Conservation (phyloP, 2,329 filamentous ascomycete species). For the Karstenula rhodostoma region DNA sequence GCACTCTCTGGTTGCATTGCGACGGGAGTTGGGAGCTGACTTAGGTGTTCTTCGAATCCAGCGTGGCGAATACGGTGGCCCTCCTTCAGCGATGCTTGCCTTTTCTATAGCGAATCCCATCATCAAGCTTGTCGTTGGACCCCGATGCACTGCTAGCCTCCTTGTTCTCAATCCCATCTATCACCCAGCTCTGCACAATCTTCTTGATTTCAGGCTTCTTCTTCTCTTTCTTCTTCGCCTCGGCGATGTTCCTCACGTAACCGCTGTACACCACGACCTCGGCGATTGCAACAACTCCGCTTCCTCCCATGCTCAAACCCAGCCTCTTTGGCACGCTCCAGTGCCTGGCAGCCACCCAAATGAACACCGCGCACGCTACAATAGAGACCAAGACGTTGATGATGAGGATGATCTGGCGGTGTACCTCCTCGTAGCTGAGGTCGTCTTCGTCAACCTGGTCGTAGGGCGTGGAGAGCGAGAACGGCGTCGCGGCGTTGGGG, state of each 20-base stretch:
- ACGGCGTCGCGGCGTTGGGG: constrained; percentile 61
- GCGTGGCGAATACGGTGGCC: constrained; percentile 15
- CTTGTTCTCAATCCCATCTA: constrained; percentile 40
- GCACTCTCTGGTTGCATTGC: constrained; percentile 31
- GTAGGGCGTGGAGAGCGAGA: constrained; percentile 46
- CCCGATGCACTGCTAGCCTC: constrained; percentile 20
- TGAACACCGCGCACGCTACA: constrained; percentile 76
- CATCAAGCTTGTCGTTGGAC: constrained; percentile 36
- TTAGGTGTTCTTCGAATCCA: constrained; percentile 2
- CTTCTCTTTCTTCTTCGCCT: constrained; percentile 71
- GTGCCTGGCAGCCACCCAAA: constrained; percentile 80
- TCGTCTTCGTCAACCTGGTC: constrained; percentile 65
- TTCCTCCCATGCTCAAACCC: constrained; percentile 75
- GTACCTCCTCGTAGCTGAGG: constrained; percentile 74
- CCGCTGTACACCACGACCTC: constrained; percentile 81
- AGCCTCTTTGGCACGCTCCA: constrained; percentile 76
- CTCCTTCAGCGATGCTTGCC: constrained; percentile 53
- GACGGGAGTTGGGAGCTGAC: constrained; percentile 23
- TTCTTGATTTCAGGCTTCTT: constrained; percentile 71
- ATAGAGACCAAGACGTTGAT: constrained; percentile 91
- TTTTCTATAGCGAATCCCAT: constrained; percentile 52
- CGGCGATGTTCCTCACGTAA: constrained; percentile 74
- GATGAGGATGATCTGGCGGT: constrained; percentile 83
- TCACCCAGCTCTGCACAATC: constrained; percentile 75
- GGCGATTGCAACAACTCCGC: constrained; percentile 73